These are phyloP conservation scores for Trichoderma sp. DNA, from an alignment of 2,329 filamentous ascomycete species.

Conservation along the genomic window DNA sequence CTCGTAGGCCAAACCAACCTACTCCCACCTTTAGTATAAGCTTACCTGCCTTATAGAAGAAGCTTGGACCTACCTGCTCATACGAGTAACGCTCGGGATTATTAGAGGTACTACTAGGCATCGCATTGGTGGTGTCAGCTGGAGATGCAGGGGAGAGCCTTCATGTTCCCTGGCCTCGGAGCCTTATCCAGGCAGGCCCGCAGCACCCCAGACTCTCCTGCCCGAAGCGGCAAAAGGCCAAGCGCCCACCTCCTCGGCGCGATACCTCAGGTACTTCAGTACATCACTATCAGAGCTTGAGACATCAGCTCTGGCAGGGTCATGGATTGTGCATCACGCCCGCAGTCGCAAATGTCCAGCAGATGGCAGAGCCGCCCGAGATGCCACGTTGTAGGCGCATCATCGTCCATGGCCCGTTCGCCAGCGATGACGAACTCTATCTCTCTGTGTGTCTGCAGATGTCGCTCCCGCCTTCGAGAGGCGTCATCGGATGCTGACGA, in stretches of 20 bases:
- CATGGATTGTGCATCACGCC: slow-evolving; percentile 14
- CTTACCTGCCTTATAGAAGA: too few relatives aligned
- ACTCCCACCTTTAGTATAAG: too few relatives aligned
- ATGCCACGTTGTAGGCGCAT: slow-evolving; percentile 18
- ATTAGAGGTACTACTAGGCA: not conserved
- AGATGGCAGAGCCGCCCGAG: not conserved
- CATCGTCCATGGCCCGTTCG: not conserved
- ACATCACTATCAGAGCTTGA: not conserved
- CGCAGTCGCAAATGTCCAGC: not conserved
- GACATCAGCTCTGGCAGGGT: not conserved
- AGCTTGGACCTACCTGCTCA: not conserved
- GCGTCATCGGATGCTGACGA: slow-evolving; percentile 3
- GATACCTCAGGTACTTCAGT: not conserved
- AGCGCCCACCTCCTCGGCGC: not conserved
- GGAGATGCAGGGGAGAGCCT: slow-evolving; percentile 8
- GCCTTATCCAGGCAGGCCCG: slow-evolving; percentile 24
- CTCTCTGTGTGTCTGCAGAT: not conserved
- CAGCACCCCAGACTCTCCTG: slow-evolving; percentile 1
- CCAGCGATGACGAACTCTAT: not conserved
- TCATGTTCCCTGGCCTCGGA: slow-evolving; percentile 8
- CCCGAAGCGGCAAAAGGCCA: slow-evolving; percentile 13
- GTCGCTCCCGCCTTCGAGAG: not conserved
- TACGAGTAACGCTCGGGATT: not conserved
- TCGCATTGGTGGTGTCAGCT: not conserved
- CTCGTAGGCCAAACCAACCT: too few relatives aligned